These are phyloP conservation scores for Solanum lignicaule DNA, from an alignment of 257 asterid genomes.

Conservation along the genomic window DNA sequence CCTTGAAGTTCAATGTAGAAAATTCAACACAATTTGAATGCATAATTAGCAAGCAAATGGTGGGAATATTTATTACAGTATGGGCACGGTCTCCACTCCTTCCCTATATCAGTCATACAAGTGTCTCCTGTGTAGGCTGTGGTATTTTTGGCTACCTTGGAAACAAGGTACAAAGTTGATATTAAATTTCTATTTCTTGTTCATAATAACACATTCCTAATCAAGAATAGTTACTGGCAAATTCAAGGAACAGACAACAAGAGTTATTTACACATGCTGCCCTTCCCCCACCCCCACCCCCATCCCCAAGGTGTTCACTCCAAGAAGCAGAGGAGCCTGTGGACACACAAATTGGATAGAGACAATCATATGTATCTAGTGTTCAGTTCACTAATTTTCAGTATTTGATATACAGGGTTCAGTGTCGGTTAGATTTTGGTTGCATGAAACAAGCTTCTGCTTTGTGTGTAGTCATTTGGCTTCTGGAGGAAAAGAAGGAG, in stretches of 20 bases:
- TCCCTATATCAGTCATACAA: slow-evolving; percentile 29
- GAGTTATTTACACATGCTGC: not conserved
- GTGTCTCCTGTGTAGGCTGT: slow-evolving; percentile 48
- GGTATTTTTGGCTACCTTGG: slow-evolving; percentile 51
- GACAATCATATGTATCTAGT: not conserved
- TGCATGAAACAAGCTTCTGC: slow-evolving; percentile 50
- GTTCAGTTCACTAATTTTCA: not conserved
- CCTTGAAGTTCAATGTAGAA: slow-evolving; percentile 15
- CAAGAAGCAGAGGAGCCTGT: not conserved
- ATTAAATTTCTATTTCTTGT: not conserved
- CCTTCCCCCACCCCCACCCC: not conserved
- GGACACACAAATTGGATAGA: not conserved
- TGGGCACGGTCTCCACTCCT: slow-evolving; percentile 38
- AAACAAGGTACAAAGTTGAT: slow-evolving; percentile 34
- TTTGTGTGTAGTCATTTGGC: slow-evolving; percentile 60
- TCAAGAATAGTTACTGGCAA: not conserved
- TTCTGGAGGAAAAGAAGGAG: slow-evolving; percentile 30
- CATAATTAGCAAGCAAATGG: slow-evolving; percentile 53
- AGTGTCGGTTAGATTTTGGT: slow-evolving; percentile 45
- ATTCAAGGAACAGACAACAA: not conserved
- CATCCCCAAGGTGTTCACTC: not conserved
- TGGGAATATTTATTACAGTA: slow-evolving; percentile 45
- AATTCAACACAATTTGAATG: slow-evolving; percentile 25
- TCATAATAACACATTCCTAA: not conserved
- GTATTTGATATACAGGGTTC: slow-evolving; percentile 35